Evolutionary conservation across 2,329 filamentous ascomycete genomes (phyloP), one percentile per base, ranked within the genome.

Genomic region (Aureobasidium sp.): DNA sequence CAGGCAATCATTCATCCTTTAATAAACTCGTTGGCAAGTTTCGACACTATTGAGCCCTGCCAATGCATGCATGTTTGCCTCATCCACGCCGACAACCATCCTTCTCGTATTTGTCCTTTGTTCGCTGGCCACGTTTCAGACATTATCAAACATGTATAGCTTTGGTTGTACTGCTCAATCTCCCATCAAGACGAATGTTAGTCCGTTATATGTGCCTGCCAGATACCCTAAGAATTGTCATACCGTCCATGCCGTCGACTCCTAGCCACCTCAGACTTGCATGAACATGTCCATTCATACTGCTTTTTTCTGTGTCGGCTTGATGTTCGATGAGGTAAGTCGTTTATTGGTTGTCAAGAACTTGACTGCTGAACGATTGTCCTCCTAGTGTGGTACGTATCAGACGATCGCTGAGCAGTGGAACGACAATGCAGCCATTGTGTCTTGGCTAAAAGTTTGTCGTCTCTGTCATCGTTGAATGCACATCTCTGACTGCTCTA

Each of bases 31-130:
- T 29, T 20, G 26, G n/a, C 8, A 29, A 41, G 24, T 56, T n/a
- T 56, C 52, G 24, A 56, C 27, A 43, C 26, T 6, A 6, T 24
- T 17, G 24, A 44, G 39, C 52, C 52, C 44, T 41, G 27, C 39
- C 27, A 24, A 56, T 56, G 52, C 52, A 56, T 56, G 39, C 52
- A 44, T 56, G 52, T 56, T 56, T 56, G 52, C 52, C 52, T 56
- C 15, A 27, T 56, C 52, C 52, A 44, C 34, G 8, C 13, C 4
- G n/a, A 56, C 27, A 44, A 34, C 27, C 52, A 44, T 24, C 27
- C 39, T 27, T 56, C 27, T 20, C 24, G 17, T 15, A 24, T 44
- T 5, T 56, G 24, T 34, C 39, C 52, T 34, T 24, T 34, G 27
- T 41, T 44, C 44, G 27, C 52, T 41, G 10, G 52, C 52, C 52